These are phyloP conservation scores for Moricandia moricandioides DNA, from an alignment of 345 rosid species.

Conservation along the genomic window DNA sequence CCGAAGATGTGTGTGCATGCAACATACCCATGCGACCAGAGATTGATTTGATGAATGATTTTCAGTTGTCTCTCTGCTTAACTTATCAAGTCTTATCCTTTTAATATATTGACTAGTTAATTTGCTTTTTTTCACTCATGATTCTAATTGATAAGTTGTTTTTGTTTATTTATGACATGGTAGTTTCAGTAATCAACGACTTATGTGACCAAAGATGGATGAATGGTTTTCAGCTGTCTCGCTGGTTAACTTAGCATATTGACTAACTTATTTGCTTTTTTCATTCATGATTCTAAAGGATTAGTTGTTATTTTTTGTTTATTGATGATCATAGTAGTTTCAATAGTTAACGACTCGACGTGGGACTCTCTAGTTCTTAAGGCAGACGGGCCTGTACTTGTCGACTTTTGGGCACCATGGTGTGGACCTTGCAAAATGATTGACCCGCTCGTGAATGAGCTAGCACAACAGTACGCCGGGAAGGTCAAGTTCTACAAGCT, in stretches of 20 bases:
- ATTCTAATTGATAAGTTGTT: background rate
- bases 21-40: background rate
- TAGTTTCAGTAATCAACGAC: slow-evolving; percentile 51
- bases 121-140: background rate
- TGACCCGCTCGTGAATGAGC: slow-evolving; percentile 51
- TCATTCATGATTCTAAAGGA: background rate
- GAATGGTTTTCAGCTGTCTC: background rate
- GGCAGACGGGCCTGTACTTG: slow-evolving; percentile 58
- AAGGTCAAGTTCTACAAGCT: slow-evolving; percentile 50
- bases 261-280: background rate
- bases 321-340: slow-evolving; percentile 37
- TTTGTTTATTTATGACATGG: background rate
- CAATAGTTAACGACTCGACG: slow-evolving; percentile 47
- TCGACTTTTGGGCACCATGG: slow-evolving; percentile 69
- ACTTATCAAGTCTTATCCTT: background rate
- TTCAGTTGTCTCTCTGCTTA: background rate
- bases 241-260: background rate
- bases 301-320: background rate
- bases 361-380: slow-evolving; percentile 57
- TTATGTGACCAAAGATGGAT: background rate
- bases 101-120: background rate
- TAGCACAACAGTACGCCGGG: slow-evolving; percentile 52
- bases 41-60: background rate
- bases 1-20: background rate
- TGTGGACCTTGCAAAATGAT: slow-evolving; percentile 66